Evolutionary conservation across 1,284 basidiomycete genomes (phyloP), one percentile per base, ranked within the genome.

Genomic region (Cutaneotrichosporon arboriforme): DNA sequence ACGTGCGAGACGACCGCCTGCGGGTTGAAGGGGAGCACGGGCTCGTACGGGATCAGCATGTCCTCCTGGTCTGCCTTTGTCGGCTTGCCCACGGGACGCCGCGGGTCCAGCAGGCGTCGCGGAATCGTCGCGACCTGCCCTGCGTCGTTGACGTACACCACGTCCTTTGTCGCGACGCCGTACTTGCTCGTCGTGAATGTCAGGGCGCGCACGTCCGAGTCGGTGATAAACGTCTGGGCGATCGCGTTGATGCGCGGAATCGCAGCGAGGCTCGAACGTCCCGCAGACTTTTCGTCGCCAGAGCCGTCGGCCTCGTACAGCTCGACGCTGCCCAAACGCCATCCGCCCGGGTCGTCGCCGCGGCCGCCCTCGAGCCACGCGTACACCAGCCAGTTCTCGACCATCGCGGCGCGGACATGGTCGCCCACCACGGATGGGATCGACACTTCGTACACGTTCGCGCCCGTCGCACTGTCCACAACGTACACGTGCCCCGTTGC

Each of bases 341-440:
- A 82, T 0, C 87, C 84, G 42, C 86, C 84, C 61, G 83, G 52
- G 7, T 41, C n/a, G 4, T 40, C 46, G 34, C 39, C 51, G 2
- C 36, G 22, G 21, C 42, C 41, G 2, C 55, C 58, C 21, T 72
- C 72, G 8, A 67, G 58, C 68, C 75, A 94, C 49, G 86, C 80
- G 74, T 90, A 91, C 17, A 92, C 85, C 49, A 97, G 74, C 93
- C 94, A 97, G 71, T 97, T 97, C 76, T 97, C 93, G 15, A 83
- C 81, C 58, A 94, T 78, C 8, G 79, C 77, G 14, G 83, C 83
- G 58, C 84, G 81, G 10, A 92, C 22, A 57, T 75, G 38, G 69
- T 77, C n/a, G 60, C 67, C 40, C 76, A 72, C 48, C 18, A 71
- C 58, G 31, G 65, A 55, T 4, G 67, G 67, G 15, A 79, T 64